Evolutionary conservation across 305 asterid genomes (phyloP).

Genomic region (Coffea humblotiana): DNA sequence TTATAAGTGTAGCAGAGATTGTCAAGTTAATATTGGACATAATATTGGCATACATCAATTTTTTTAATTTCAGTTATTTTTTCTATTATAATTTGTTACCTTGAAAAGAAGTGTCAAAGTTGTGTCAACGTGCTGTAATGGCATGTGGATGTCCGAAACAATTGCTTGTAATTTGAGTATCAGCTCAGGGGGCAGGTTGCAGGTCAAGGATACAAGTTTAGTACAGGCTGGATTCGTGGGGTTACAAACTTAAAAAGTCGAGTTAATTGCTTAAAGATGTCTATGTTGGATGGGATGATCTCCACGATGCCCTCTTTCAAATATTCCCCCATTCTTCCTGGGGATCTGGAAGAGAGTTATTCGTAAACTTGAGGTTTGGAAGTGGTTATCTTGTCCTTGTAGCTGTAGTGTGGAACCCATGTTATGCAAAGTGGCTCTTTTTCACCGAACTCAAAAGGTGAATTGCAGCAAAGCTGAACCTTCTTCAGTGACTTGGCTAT

Average conservation of each 20-base stretch:
- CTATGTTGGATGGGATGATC: not conserved
- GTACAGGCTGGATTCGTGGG: not conserved
- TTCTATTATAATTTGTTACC: not conserved
- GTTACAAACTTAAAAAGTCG: not conserved
- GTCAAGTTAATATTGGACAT: not conserved
- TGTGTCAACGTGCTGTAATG: not conserved
- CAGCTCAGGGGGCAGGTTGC: not conserved
- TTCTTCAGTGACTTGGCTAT: too few relatives aligned
- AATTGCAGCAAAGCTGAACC: too few relatives aligned
- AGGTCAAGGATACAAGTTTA: not conserved
- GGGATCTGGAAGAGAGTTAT: too few relatives aligned
- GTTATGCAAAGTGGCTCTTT: too few relatives aligned
- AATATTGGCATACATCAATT: not conserved
- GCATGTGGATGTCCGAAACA: not conserved
- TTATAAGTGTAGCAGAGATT: slow-evolving; percentile 2
- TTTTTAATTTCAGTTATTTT: not conserved
- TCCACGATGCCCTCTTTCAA: too few relatives aligned
- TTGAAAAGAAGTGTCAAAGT: not conserved
- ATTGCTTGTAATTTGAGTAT: too few relatives aligned
- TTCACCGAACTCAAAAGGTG: too few relatives aligned
- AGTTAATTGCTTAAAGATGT: not conserved
- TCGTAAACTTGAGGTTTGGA: too few relatives aligned
- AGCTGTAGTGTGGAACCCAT: too few relatives aligned
- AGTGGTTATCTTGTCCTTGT: too few relatives aligned
- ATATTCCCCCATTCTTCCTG: too few relatives aligned